Conservation (phyloP, 306 rosid species). For the Lupinus albus region DNA sequence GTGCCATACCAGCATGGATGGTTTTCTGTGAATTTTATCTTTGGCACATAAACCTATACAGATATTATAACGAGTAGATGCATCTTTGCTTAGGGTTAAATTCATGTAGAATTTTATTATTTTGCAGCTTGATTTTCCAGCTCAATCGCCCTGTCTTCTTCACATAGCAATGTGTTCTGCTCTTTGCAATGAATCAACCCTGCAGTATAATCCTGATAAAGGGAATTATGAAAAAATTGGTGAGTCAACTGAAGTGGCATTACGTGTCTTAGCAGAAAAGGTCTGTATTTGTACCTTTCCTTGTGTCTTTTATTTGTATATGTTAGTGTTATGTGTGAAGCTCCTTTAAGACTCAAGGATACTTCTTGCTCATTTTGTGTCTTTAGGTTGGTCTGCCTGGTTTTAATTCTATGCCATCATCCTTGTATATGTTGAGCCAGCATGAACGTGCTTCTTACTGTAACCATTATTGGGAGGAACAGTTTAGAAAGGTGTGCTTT, state of each 20-base stretch:
- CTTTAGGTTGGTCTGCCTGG: conserved; percentile 97
- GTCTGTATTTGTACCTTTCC: conserved; percentile 48
- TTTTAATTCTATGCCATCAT: conserved; percentile 88
- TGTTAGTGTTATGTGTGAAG: conserved; percentile 7
- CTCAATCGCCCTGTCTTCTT: conserved; percentile 83
- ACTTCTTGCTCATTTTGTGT: conserved; percentile 30
- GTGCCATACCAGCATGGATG: neutral
- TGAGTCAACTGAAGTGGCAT: conserved; percentile 99
- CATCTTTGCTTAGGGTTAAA: conserved; percentile 25
- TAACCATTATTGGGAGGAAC: conserved; percentile 93
- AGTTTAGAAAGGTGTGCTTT: conserved; percentile 80
- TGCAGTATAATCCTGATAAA: conserved; percentile 93
- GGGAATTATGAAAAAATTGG: conserved; percentile 94
- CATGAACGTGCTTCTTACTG: conserved; percentile 99
- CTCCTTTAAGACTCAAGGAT: conserved; percentile 26
- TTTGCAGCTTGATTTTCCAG: conserved; percentile 85
- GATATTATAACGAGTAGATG: conserved; percentile 5
- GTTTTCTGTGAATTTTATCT: conserved; percentile 23
- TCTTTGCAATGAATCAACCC: conserved; percentile 86
- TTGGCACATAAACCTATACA: conserved; percentile 10
- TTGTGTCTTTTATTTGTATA: conserved; percentile 30
- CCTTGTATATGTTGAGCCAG: conserved; percentile 87
- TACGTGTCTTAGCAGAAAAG: conserved; percentile 93
- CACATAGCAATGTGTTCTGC: conserved; percentile 95
- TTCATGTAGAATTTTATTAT: conserved; percentile 35